Base-by-base conservation (phyloP, 2,329 filamentous ascomycete genomes). In the Pleurostoma richardsiae region DNA sequence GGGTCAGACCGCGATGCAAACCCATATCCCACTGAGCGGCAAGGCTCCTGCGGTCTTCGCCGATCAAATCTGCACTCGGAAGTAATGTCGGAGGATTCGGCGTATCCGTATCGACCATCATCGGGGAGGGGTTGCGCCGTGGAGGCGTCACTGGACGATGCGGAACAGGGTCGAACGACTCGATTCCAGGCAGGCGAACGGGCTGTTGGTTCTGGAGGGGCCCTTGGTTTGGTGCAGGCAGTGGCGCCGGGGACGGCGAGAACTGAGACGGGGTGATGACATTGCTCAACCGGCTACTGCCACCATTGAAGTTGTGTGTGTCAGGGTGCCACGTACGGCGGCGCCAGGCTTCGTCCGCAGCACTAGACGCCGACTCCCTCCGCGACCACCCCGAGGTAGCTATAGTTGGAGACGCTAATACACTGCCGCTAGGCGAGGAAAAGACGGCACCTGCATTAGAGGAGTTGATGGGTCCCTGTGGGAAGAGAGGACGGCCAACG, bases 321-420 rank as follows among this genome's bases (percentile, higher is more conserved):
- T 90, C 88, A 1, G 90, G 88, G 65, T 96, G 91, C 91, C 91
- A 96, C 3, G 91, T 96, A 45, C 90, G 80, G 51, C 91, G 77
- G 53, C 90, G 82, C 79, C 84, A 88, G 46, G 88, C 86, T 39
- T 90, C 84, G 52, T 95, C 90, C 1, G 79, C 70, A 26, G 74
- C 71, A 44, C 76, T 80, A 6, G 77, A 70, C 3, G 72, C 71
- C 0, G 87, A 86, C 39, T 90, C 86, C 39, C 85, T 76, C 30
- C 85, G 72, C 4, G 79, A 76, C 66, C 82, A 85, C 1, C 56
- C 52, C 31, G 83, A 80, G 0, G 77, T 74, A 1, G 83, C 81
- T 39, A 71, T 77, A 1, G 82, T 86, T 4, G 90, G 90, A 2
- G 76, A 74, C 69, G 88, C 52, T 66, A 82, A 54, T 51, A 85